Percentiles rank a stretch among this genome's conserved stretches.
Conservation (phyloP, 2,329 filamentous ascomycete genomes). For the Penicillium griseofulvum region DNA sequence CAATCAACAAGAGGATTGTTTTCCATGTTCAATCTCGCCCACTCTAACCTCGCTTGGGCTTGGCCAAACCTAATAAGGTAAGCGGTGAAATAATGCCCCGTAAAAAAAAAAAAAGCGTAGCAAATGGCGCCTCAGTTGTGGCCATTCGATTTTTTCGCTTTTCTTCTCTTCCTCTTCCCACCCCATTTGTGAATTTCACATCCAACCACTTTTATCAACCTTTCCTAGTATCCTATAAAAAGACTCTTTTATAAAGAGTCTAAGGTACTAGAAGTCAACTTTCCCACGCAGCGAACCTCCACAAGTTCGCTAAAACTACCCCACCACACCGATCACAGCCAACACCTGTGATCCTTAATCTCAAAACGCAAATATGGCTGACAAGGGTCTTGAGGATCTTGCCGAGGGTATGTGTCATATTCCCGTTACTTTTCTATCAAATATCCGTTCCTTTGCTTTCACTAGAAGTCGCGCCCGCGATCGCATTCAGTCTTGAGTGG, state of each 20-base stretch:
- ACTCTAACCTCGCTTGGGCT: conserved; percentile 20
- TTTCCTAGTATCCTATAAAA: conserved; percentile 29
- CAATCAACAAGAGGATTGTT: background rate
- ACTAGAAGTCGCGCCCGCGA: background rate
- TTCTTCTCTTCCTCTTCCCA: conserved; percentile 24
- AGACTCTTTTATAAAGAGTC: conserved; percentile 34
- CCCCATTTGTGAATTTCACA: conserved; percentile 24
- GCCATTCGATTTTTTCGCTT: conserved; percentile 24
- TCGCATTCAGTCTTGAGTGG: conserved; percentile 8
- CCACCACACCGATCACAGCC: conserved; percentile 61
- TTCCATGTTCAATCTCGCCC: background rate
- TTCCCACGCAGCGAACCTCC: conserved; percentile 29
- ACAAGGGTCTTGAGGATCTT: conserved; percentile 98
- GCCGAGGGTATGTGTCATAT: conserved; percentile 72
- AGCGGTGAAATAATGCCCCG: conserved; percentile 18
- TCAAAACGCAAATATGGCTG: conserved; percentile 86
- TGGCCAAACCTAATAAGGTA: conserved; percentile 5
- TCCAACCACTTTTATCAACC: conserved; percentile 16
- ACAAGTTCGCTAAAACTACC: conserved; percentile 37
- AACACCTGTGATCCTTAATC: conserved; percentile 68
- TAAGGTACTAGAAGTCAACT: conserved; percentile 32
- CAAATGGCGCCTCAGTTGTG: conserved; percentile 21
- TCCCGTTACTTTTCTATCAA: conserved; percentile 5
- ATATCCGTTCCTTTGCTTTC: background rate
- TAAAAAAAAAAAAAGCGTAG: conserved; percentile 25